phyloP scores from a whole-genome alignment of 805 yeast genomes.

The Candida methanosorbosa region DNA sequence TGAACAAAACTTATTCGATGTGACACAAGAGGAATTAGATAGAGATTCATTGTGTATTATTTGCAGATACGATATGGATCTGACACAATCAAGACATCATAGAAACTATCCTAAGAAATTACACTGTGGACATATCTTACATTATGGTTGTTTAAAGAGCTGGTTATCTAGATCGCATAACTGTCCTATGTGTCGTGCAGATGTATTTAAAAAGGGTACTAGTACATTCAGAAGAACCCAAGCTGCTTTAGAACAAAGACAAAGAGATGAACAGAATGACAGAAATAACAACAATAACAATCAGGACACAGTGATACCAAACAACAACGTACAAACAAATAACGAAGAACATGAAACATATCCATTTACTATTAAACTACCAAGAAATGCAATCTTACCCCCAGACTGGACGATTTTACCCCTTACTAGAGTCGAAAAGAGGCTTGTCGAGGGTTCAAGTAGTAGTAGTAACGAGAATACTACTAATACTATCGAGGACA shows the following conservation, averaged over 20 bases:
- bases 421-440: slow-evolving; percentile 2
- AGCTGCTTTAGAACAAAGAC: no score
- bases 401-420: slow-evolving; percentile 24
- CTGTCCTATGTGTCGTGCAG: slow-evolving; percentile 88
- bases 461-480: no score
- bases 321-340: no score
- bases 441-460: no score
- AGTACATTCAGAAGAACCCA: background rate
- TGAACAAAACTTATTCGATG: slow-evolving; percentile 54
- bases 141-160: slow-evolving; percentile 79
- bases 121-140: slow-evolving; percentile 81
- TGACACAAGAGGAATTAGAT: slow-evolving; percentile 51
- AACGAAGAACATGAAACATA: no score
- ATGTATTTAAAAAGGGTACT: slow-evolving; percentile 37
- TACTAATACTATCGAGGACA: no score
- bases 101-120: slow-evolving; percentile 65
- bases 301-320: no score
- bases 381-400: slow-evolving; percentile 18
- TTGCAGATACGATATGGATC: slow-evolving; percentile 83
- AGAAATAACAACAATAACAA: slow-evolving; percentile 2
- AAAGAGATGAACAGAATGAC: no score
- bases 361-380: slow-evolving; percentile 8
- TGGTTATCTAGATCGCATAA: slow-evolving; percentile 89
- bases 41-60: slow-evolving; percentile 72
- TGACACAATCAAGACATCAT: slow-evolving; percentile 16